A percentile compares a stretch with the other conserved stretches of the same genome.
Conservation (phyloP, 2,329 filamentous ascomycete species). For the Diaporthe sp. region DNA sequence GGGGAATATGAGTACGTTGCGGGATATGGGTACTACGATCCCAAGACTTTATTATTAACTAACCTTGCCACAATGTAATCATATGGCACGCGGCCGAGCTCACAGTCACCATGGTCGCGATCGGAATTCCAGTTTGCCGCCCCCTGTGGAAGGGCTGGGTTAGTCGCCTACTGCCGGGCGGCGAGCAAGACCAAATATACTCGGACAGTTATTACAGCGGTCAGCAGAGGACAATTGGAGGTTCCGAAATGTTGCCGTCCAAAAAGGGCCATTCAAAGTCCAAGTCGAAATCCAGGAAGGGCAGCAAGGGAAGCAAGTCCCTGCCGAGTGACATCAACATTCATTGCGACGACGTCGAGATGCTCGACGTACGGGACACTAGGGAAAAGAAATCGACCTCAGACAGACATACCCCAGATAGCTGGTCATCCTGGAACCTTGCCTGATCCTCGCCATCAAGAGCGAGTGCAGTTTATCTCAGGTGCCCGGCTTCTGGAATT, state of each 20-base stretch:
- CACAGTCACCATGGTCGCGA: slow-evolving; percentile 24
- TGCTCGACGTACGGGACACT: background rate
- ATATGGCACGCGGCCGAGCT: slow-evolving; percentile 27
- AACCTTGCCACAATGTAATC: background rate
- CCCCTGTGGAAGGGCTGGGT: slow-evolving; percentile 26
- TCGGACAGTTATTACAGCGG: background rate
- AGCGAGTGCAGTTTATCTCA: too few species aligned
- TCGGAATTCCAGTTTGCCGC: slow-evolving; percentile 18
- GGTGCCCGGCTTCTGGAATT: too few species aligned
- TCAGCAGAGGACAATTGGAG: slow-evolving; percentile 17
- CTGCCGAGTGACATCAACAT: background rate
- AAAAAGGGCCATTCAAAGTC: background rate
- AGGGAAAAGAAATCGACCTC: background rate
- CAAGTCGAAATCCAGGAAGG: background rate
- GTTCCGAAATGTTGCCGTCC: slow-evolving; percentile 18
- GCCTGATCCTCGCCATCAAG: background rate
- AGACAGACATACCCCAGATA: background rate
- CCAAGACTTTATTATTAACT: background rate
- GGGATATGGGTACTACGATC: too few species aligned
- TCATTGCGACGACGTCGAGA: background rate
- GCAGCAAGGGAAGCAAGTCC: background rate
- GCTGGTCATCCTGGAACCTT: slow-evolving; percentile 3
- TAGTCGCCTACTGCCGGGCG: background rate
- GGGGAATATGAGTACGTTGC: slow-evolving; percentile 21
- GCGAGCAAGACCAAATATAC: background rate